Evolutionary conservation across 768 basidiomycete species (phyloP), one percentile per base, ranked within the genome.

Genomic region (Fibroporia radiculosa): DNA sequence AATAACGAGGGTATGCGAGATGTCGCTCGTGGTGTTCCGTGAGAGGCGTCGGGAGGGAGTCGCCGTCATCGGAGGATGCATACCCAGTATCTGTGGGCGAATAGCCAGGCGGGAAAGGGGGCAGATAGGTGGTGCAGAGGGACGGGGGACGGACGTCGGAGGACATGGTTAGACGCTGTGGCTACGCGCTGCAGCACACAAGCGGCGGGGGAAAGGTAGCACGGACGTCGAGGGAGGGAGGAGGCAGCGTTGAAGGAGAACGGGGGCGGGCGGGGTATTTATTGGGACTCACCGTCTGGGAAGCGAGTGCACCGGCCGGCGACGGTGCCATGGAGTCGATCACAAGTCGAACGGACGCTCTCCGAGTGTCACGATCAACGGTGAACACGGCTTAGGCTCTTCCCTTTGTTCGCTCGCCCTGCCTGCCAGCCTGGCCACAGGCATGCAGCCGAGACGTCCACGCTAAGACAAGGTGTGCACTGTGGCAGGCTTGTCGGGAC

Each of bases 11-110:
- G 45, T 49, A 56, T 10, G 55, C 51, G 48, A 58, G 54, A 48
- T 57, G 51, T 32, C 59, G 51, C 35, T 59, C 53, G 51, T 57
- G 52, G 42, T 63, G 59, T 46, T 62, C 59, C 16, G 65, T 59
- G 47, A 62, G 62, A 25, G 69, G 70, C 28, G 68, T 71, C 49
- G 66, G 61, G 42, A 71, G 57, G 44, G 62, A 56, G 58, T 71
- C 66, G 55, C 66, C 68, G 56, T 70, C 69, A 44, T 66, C 62
- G 6, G 66, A 62, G 33, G 62, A 66, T n/a, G 54, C 48, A 53
- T 62, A 62, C 23, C 55, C 58, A 24, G 61, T 55, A 53, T 62
- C 65, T 31, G 54, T 56, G 44, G 54, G 55, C 28, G 66, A n/a
- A n/a, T n/a, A n/a, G n/a, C n/a, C n/a, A n/a, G n/a, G n/a, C n/a